Evolutionary conservation across 331 rosid species (phyloP), one percentile per base, ranked within the genome.

Genomic region (Erythrophleum ivorense): DNA sequence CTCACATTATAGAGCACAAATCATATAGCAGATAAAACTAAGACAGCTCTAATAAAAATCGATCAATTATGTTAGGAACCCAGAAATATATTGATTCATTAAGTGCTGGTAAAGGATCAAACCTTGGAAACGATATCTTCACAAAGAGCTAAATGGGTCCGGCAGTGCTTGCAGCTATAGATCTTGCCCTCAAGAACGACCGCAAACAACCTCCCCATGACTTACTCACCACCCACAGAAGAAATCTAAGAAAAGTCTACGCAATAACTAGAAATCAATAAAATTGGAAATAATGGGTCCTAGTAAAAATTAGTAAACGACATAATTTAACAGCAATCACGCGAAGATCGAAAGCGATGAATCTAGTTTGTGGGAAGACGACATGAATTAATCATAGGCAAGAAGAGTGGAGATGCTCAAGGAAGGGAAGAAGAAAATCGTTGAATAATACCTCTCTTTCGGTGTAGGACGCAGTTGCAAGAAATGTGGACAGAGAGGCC

Each of bases 81-180:
- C 71, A 77, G 71, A 19, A 57, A 86, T 31, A 34, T 16, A 33
- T 46, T 24, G 71, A 75, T 45, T 12, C 62, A 79, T 21, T 15
- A 82, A 75, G 71, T 36, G 74, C 21, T 48, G 73, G 19, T 12
- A 78, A 72, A 65, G 40, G 71, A 71, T 64, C 78, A 55, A 84
- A 93, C 97, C 97, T 88, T 93, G 52, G 97, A 93, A 68, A 85
- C 82, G 87, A 91, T 82, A 78, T 93, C 97, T 13, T 93, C 88
- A 53, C 52, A 88, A 46, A 91, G 87, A 33, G 94, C 97, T 59
- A 93, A 91, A 84, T 91, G 97, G 83, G 97, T 91, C 62, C 88
- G 89, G 87, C 97, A 93, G 86, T 89, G 95, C 82, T 82, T 90
- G 91, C 97, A 93, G 90, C 94, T 87, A 57, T 93, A 93, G 90